Conservation (phyloP, 129 eudicot species). For the Chrysanthemum makinoi region DNA sequence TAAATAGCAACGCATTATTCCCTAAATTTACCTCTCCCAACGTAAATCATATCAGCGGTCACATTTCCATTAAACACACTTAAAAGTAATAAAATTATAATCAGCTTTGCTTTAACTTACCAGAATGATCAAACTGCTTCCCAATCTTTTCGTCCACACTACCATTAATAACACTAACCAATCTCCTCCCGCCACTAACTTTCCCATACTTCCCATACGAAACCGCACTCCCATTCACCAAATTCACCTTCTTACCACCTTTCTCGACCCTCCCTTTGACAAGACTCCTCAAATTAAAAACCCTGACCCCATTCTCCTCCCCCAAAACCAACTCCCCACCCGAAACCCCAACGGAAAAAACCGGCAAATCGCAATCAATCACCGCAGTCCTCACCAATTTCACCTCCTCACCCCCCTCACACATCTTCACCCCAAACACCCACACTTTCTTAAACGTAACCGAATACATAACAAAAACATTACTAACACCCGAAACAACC, state of each 20-base stretch:
- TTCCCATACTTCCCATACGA: slow-evolving; percentile 23
- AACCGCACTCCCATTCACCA: slow-evolving; percentile 32
- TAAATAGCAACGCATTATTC: neutral
- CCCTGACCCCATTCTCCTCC: slow-evolving; percentile 79
- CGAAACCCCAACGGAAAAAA: slow-evolving; percentile 52
- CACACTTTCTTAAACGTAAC: slow-evolving; percentile 50
- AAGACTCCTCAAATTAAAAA: slow-evolving; percentile 51
- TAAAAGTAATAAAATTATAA: neutral
- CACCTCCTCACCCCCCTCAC: slow-evolving; percentile 41
- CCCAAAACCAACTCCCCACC: slow-evolving; percentile 77
- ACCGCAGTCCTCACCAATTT: slow-evolving; percentile 78
- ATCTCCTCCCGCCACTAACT: slow-evolving; percentile 24
- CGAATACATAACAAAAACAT: slow-evolving; percentile 70
- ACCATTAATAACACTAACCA: slow-evolving; percentile 22
- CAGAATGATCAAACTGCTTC: neutral
- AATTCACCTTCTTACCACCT: slow-evolving; percentile 20
- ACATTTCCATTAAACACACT: too few species aligned
- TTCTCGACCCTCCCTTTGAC: slow-evolving; percentile 53
- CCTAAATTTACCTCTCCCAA: neutral
- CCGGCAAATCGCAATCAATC: slow-evolving; percentile 62
- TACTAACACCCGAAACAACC: slow-evolving; percentile 39
- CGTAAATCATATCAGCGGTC: too few species aligned
- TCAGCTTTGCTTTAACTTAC: neutral
- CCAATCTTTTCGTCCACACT: slow-evolving; percentile 21
- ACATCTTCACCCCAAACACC: slow-evolving; percentile 68